Base-by-base conservation (phyloP, 2,329 filamentous ascomycete species). In the Penicillium sp. region DNA sequence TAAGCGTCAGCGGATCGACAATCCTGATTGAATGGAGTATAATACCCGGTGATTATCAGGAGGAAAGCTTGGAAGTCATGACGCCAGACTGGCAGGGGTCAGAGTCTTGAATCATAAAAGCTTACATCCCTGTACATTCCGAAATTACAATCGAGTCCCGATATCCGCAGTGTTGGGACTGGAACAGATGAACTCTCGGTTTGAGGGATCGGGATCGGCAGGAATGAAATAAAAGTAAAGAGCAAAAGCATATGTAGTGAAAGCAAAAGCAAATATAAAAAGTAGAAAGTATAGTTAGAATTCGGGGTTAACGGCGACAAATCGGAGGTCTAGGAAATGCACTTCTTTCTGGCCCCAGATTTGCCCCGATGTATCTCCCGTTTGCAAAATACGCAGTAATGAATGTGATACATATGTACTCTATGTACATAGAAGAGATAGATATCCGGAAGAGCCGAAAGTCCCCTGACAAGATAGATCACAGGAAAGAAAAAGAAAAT, bases 281-380 rank as follows among this genome's bases (percentile, higher is more conserved):
- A n/a, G n/a, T 20, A 3, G 4, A 20, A 20, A 20, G 18, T 20
- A 20, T 20, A 20, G 18, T 20, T 20, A 20, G 18, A 2, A 4
- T 20, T 20, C 18, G 3, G 27, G 20, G n/a, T n/a, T n/a, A 18
- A n/a, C 23, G 13, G 18, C 16, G 34, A 16, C 44, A 42, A 47
- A 47, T 42, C 44, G 39, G 44, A 47, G 32, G 26, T 6, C n/a
- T 5, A 42, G 44, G 39, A 47, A 42, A 42, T 20, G 7, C 29
- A 28, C 35, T 39, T 44, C 11, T 27, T 18, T n/a, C n/a, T n/a
- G n/a, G n/a, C n/a, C 37, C 22, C 24, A 24, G 24, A 24, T 26
- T 40, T 40, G 9, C 31, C 31, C 31, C 31, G 31, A 34, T 16
- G 31, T 16, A 8, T n/a, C n/a, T n/a, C n/a, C n/a, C n/a, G n/a